Percentiles rank a stretch among this genome's conserved stretches.
phyloP scores from a whole-genome alignment of 768 basidiomycete genomes.

The Trametes punicea region DNA sequence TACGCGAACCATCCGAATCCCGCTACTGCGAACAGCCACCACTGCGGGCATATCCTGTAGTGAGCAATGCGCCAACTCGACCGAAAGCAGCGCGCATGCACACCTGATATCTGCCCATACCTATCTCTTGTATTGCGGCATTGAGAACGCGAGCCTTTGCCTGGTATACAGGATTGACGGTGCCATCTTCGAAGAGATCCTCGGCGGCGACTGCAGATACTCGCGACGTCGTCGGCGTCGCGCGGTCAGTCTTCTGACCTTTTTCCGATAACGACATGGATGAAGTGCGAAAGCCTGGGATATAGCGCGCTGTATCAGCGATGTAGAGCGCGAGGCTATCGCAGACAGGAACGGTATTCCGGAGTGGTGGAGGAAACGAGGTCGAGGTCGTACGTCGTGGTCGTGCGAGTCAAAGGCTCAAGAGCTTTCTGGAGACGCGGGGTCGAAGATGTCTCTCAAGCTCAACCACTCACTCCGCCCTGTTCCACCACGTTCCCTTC shows the following conservation, averaged over 20 bases:
- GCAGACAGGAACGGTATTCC: too few species aligned
- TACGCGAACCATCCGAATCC: slow-evolving; percentile 79
- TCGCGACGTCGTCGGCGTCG: neutral
- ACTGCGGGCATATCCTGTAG: slow-evolving; percentile 35
- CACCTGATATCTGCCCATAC: slow-evolving; percentile 57
- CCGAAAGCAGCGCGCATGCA: neutral
- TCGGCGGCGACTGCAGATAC: neutral
- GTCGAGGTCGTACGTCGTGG: neutral
- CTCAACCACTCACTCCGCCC: neutral
- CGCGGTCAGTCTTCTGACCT: neutral
- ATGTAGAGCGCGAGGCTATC: too few species aligned
- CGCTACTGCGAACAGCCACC: slow-evolving; percentile 59
- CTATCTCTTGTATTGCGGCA: slow-evolving; percentile 47
- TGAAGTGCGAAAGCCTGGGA: too few species aligned
- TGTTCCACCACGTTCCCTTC: neutral
- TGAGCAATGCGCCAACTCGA: neutral
- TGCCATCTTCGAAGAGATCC: slow-evolving; percentile 26
- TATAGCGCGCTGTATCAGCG: neutral
- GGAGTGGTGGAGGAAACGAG: neutral
- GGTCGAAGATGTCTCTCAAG: neutral
- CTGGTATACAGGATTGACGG: slow-evolving; percentile 44
- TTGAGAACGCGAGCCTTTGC: slow-evolving; percentile 49
- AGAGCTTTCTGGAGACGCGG: slow-evolving; percentile 9
- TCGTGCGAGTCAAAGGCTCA: neutral
- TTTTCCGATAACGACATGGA: too few species aligned